These are phyloP conservation scores for Glarea lozoyensis DNA, from an alignment of 495 filamentous ascomycete genomes.

Conservation along the genomic window DNA sequence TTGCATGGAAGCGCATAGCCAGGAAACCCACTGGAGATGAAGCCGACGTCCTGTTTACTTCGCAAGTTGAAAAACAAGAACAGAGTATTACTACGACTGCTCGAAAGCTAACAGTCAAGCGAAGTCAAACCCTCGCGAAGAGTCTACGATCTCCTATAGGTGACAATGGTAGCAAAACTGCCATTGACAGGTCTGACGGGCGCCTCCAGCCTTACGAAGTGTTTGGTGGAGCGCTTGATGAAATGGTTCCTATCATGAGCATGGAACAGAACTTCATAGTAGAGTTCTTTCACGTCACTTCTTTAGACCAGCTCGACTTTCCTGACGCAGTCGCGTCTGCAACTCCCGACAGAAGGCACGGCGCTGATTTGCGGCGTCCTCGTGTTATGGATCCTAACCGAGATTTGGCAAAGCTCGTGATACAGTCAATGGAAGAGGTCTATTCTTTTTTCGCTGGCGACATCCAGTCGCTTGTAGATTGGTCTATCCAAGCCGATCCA, in stretches of 20 bases:
- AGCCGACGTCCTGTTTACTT: constrained; percentile 75
- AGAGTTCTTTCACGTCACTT: constrained; percentile 86
- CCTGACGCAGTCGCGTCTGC: constrained; percentile 61
- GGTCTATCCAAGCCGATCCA: constrained; percentile 71
- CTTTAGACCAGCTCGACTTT: constrained; percentile 68
- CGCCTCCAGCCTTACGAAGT: constrained; percentile 69
- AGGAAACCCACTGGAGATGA: constrained; percentile 80
- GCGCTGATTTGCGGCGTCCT: constrained; percentile 60
- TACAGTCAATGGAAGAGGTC: constrained; percentile 77
- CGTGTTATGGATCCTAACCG: constrained; percentile 78
- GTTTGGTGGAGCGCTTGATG: constrained; percentile 71
- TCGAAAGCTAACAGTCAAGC: constrained; percentile 85
- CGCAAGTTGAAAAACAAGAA: constrained; percentile 74
- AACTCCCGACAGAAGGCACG: constrained; percentile 55
- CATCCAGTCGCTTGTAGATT: constrained; percentile 73
- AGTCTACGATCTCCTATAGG: constrained; percentile 61
- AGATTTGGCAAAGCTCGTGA: constrained; percentile 66
- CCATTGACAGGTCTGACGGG: constrained; percentile 55
- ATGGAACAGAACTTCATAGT: constrained; percentile 93
- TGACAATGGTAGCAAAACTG: constrained; percentile 49
- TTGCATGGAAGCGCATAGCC: constrained; percentile 75
- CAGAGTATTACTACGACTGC: constrained; percentile 49
- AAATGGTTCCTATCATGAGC: constrained; percentile 68
- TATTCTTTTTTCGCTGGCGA: constrained; percentile 75
- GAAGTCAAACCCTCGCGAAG: constrained; percentile 70